Percentiles rank a stretch among this genome's conserved stretches.
These are phyloP conservation scores for Aureobasidium sp. DNA, from an alignment of 2,329 filamentous ascomycete genomes.

Conservation along the genomic window DNA sequence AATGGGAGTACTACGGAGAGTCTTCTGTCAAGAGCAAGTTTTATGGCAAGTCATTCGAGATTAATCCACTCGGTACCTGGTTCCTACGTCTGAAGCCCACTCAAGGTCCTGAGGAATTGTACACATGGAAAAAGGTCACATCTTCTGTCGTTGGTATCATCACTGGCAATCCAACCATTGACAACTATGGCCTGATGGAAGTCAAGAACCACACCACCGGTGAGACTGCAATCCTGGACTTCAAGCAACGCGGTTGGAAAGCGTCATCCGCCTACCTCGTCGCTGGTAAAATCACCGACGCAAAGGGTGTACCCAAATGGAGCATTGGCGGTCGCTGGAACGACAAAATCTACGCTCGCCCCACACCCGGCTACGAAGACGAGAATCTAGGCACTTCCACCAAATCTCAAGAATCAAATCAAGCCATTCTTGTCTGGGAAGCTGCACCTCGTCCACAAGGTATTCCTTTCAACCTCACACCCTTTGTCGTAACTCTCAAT, in stretches of 20 bases:
- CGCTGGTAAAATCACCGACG: constrained; percentile 75
- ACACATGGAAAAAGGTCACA: constrained; percentile 98
- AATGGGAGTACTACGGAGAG: constrained; percentile 96
- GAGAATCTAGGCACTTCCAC: constrained; percentile 29
- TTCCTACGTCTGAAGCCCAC: constrained; percentile 78
- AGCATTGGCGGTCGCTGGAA: constrained; percentile 95
- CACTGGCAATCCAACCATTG: constrained; percentile 90
- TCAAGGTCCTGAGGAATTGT: constrained; percentile 65
- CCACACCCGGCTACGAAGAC: constrained; percentile 84
- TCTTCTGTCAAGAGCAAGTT: constrained; percentile 94
- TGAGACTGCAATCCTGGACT: constrained; percentile 81
- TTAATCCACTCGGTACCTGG: constrained; percentile 95
- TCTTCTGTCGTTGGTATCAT: constrained; percentile 98
- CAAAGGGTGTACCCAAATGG: constrained; percentile 72
- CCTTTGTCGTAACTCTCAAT: constrained; percentile 92
- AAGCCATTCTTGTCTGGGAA: constrained; percentile 90
- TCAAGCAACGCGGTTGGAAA: constrained; percentile 95
- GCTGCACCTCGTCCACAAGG: constrained; percentile 71
- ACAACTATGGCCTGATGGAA: constrained; percentile 96
- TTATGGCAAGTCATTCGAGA: constrained; percentile 94
- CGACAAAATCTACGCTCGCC: constrained; percentile 88
- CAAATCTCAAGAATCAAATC: constrained; percentile 39
- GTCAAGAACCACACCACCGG: constrained; percentile 96
- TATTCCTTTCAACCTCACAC: constrained; percentile 95
- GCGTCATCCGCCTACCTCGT: constrained; percentile 86